Conservation (phyloP, 1,284 basidiomycete genomes). For the Irpex lacteus region DNA sequence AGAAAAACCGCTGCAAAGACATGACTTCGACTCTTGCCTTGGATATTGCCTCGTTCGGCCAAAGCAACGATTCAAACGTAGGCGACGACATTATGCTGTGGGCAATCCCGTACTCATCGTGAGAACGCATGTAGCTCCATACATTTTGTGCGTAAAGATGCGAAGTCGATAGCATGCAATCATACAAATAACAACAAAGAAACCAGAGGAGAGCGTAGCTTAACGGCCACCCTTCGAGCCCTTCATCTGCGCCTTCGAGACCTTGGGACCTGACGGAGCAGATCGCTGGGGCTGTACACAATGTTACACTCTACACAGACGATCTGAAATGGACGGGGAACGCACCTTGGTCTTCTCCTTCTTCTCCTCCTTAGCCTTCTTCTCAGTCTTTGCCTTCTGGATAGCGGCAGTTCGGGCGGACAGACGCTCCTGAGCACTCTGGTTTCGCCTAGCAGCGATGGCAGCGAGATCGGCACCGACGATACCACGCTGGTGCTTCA, state of each 20-base stretch:
- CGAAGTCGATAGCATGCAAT: constrained; percentile 19
- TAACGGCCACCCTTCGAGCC: constrained; percentile 76
- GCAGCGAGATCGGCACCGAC: constrained; percentile 93
- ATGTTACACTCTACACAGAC: background rate
- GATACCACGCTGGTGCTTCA: constrained; percentile 98
- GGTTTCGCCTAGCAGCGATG: constrained; percentile 90
- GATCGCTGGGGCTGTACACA: constrained; percentile 48
- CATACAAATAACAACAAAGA: constrained; percentile 15
- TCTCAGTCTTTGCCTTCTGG: constrained; percentile 89
- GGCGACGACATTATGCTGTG: background rate
- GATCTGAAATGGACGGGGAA: constrained; percentile 11
- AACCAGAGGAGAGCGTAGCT: constrained; percentile 19
- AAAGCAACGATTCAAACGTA: background rate
- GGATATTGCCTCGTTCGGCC: background rate
- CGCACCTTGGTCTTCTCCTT: constrained; percentile 77
- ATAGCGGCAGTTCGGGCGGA: constrained; percentile 85
- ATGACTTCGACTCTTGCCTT: background rate
- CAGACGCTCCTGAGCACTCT: constrained; percentile 83
- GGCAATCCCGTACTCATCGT: background rate
- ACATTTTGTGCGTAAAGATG: constrained; percentile 26
- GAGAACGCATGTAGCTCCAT: constrained; percentile 27
- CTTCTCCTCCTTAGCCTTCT: constrained; percentile 95
- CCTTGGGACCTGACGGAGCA: constrained; percentile 66
- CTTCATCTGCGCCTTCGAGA: constrained; percentile 97
- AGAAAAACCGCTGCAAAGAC: background rate